Percentiles rank a stretch among this genome's conserved stretches.
Evolutionary conservation across 192 early-diverging fungal species (phyloP).

Genomic region (Rhizophagus sp.): DNA sequence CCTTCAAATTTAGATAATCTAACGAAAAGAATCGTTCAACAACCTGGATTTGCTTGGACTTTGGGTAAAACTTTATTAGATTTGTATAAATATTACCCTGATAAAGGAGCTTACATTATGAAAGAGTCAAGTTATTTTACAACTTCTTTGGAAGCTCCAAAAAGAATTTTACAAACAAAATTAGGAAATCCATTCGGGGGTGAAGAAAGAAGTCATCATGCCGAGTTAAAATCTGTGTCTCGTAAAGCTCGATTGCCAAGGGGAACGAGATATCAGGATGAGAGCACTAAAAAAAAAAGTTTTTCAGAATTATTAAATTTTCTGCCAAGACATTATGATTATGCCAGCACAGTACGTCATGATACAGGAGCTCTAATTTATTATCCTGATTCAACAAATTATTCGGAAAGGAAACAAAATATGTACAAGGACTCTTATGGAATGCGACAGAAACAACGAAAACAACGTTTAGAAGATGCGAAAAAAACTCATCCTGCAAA

Average conservation of each 20-base stretch:
- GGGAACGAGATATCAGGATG: too few species aligned
- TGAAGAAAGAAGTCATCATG: background rate
- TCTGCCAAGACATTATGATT: background rate
- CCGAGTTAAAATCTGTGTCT: background rate
- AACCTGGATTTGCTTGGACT: conserved; percentile 15
- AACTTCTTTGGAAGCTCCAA: background rate
- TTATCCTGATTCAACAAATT: background rate
- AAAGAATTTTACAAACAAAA: conserved; percentile 8
- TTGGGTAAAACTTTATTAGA: background rate
- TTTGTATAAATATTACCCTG: background rate
- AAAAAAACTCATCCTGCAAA: conserved; percentile 5
- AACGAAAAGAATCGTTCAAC: background rate
- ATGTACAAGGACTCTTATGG: background rate
- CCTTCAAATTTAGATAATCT: background rate
- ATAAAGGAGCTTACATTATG: background rate
- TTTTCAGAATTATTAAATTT: background rate
- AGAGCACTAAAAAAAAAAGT: too few species aligned
- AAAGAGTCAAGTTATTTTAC: conserved; percentile 6
- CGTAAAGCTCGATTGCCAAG: background rate
- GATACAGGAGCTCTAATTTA: background rate
- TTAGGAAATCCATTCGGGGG: background rate
- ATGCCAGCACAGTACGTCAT: background rate
- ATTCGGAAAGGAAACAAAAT: background rate
- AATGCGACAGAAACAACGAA: background rate
- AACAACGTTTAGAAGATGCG: background rate